These are phyloP conservation scores for Daedaleopsis sinensis DNA, from an alignment of 768 basidiomycete species.

Conservation along the genomic window DNA sequence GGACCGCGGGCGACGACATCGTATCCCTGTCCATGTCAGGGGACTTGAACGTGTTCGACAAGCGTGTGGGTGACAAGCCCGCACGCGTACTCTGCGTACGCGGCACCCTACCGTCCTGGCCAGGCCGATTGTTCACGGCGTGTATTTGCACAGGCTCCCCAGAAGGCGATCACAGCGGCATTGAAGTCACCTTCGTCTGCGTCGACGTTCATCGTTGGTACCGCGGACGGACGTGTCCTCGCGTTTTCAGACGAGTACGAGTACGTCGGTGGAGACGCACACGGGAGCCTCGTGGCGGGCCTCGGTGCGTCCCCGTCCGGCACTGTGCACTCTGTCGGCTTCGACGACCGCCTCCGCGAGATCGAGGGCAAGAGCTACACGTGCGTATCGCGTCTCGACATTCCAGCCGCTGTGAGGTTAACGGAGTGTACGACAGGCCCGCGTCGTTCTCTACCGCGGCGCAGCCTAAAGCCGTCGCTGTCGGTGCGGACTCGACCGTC, in stretches of 20 bases:
- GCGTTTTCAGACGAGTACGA: slow-evolving; percentile 58
- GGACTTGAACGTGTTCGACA: slow-evolving; percentile 81
- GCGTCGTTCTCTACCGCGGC: slow-evolving; percentile 54
- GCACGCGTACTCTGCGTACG: slow-evolving; percentile 61
- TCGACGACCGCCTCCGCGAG: slow-evolving; percentile 79
- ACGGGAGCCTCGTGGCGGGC: slow-evolving; percentile 70
- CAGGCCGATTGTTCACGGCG: not conserved
- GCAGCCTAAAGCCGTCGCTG: slow-evolving; percentile 72
- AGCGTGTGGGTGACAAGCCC: slow-evolving; percentile 62
- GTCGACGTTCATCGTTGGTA: slow-evolving; percentile 79
- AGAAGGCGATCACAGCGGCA: slow-evolving; percentile 76
- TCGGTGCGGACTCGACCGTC: slow-evolving; percentile 59
- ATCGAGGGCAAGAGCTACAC: slow-evolving; percentile 55
- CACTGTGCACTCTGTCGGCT: slow-evolving; percentile 72
- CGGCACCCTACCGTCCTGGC: slow-evolving; percentile 18
- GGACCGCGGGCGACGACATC: slow-evolving; percentile 70
- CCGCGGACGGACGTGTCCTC: slow-evolving; percentile 76
- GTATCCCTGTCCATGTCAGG: slow-evolving; percentile 86
- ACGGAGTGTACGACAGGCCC: slow-evolving; percentile 39
- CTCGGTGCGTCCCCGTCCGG: slow-evolving; percentile 51
- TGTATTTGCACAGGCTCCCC: slow-evolving; percentile 60
- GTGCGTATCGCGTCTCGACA: slow-evolving; percentile 40
- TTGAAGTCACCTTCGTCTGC: slow-evolving; percentile 42
- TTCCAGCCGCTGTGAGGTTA: not conserved
- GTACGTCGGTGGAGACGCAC: slow-evolving; percentile 62